Conservation (phyloP, 148 eudicot genomes). For the Diospyros kaki region DNA sequence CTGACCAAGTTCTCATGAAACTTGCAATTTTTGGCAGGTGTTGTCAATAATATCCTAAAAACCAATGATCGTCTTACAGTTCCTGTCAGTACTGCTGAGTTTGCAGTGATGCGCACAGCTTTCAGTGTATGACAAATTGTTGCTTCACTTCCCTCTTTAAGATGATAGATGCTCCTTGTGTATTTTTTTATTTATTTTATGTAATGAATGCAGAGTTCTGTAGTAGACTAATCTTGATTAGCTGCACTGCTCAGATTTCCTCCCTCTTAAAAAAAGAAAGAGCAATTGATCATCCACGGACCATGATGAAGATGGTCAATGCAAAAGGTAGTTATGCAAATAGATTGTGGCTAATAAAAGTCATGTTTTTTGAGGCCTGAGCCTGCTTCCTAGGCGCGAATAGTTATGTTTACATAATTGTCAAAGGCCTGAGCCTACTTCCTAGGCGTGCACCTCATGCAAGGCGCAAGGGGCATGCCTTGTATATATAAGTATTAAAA, state of each 20-base stretch:
- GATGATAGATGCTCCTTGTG: background rate
- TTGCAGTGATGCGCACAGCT: conserved; percentile 82
- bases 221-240: background rate
- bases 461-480: no score
- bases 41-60: conserved; percentile 49
- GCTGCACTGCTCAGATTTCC: background rate
- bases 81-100: conserved; percentile 78
- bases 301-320: background rate
- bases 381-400: no score
- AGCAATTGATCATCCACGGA: background rate
- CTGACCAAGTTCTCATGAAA: background rate
- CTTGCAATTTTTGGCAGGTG: conserved; percentile 47
- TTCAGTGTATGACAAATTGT: conserved; percentile 59
- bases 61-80: conserved; percentile 66
- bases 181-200: background rate
- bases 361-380: no score
- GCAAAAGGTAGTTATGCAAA: background rate
- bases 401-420: no score
- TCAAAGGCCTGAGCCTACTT: no score
- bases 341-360: background rate
- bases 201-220: background rate
- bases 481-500: no score
- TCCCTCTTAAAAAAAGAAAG: background rate
- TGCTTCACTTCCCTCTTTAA: conserved; percentile 7
- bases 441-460: no score